Base-by-base conservation (phyloP, 2,329 filamentous ascomycete species). In the Acephala macrosclerotiorum region DNA sequence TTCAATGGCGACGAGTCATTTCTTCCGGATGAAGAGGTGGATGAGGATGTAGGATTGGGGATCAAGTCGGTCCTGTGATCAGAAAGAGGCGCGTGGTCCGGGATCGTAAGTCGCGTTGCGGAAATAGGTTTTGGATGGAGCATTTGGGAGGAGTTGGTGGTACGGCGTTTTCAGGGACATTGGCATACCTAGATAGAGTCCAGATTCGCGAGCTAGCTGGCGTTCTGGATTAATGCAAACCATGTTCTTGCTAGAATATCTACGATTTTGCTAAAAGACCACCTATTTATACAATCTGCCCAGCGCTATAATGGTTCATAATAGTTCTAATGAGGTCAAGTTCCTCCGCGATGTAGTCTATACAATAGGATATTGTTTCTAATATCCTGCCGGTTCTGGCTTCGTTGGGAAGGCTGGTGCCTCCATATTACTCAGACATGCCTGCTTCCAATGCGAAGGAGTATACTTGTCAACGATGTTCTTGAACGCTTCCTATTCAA, bases 401-500 rank as follows among this genome's bases (percentile, higher is more conserved):
- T 69, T 71, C 33, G 71, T 66, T 12, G 75, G 76, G 42, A 78
- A 76, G 1, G 75, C 67, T 7, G 74, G 66, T 4, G 51, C 65
- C 53, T 86, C 86, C 45, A 91, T 71, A 71, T 89, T 89, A 63
- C 78, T 79, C 47, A 79, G 77, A 74, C 90, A 93, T 61, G 87
- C 87, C 20, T 78, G 76, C 74, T 86, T 87, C 95, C 94, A 98
- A 77, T 94, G 86, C 65, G 82, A 81, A 0, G 96, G 96, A 1
- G 93, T 96, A 76, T 92, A 96, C 74, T 93, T 93, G 79, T 98
- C 95, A 2, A 96, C 93, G 63, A 97, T 92, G 60, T 87, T 83
- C 79, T 98, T 98, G 84, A 99, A 99, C 0, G 95, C 93, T 64
- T 91, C 88, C 89, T 92, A 67, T 61, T 38, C 11, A 22, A 38